Base-by-base conservation (phyloP, 2,329 filamentous ascomycete genomes). In the Apiospora saccharicola region DNA sequence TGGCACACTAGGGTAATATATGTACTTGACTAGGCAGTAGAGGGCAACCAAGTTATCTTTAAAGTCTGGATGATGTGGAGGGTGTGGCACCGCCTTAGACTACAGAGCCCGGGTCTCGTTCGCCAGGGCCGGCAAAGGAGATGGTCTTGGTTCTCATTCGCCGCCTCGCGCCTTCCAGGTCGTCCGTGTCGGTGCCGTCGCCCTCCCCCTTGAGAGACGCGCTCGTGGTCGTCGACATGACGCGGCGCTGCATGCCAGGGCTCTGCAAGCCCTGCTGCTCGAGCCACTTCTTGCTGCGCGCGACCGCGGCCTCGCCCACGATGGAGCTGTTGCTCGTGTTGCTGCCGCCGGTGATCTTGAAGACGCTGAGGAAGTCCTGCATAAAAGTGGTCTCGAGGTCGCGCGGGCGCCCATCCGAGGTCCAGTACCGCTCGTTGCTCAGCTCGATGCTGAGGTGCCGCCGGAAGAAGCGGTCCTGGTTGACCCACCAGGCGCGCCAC, bases 361-460 rank as follows among this genome's bases (percentile, higher is more conserved):
- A 75, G 14, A 79, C 71, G 51, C 77, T 77, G 71, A 86, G 84
- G 75, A 86, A 85, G 73, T 86, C 84, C 74, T 84, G 80, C 68
- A 81, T 72, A 73, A 85, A 86, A 16, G 81, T 82, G 10, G 83
- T 81, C 75, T 85, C 83, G 12, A 86, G 79, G 43, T 81, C 77
- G 13, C 84, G 80, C 61, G 84, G 84, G 72, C 80, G 81, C 13
- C 84, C 83, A 70, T 85, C 83, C 12, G 82, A 79, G 1, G 85
- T 86, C 84, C 84, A 86, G 80, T 84, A 86, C 13, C 83, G 79
- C 79, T 86, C 84, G 77, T 86, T 83, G 74, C 83, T 85, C n/a
- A 86, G 81, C 71, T 86, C 85, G 72, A 81, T 80, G 73, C 83
- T 85, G 12, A 86, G 78, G 73, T 86, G 84, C 4, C 83, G 80